Conservation (phyloP, 73 alveolate species). For the Symbiodinium pilosum region DNA sequence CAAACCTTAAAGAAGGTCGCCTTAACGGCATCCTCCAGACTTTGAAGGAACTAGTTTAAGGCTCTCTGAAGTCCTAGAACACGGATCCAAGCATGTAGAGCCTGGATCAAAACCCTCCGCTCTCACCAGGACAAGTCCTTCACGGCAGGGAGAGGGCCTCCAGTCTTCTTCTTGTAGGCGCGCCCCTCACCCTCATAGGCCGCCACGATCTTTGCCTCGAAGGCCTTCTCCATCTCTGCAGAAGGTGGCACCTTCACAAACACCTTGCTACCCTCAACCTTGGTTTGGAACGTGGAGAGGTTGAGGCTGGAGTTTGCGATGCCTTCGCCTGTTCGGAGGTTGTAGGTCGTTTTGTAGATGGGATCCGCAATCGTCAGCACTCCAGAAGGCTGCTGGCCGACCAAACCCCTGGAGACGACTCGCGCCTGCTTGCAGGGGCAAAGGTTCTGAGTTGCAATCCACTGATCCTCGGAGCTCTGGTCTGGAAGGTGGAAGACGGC, state of each 20-base stretch:
- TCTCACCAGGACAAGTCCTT: too few relatives aligned
- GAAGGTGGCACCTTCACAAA: constrained; percentile 43
- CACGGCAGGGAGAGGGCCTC: too few relatives aligned
- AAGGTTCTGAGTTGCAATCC: constrained; percentile 64
- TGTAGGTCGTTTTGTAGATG: constrained; percentile 32
- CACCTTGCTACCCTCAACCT: constrained; percentile 24
- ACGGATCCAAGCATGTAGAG: too few relatives aligned
- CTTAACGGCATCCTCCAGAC: too few relatives aligned
- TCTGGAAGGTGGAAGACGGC: constrained; percentile 9
- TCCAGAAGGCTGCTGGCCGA: constrained; percentile 20
- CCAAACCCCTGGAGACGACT: constrained; percentile 34
- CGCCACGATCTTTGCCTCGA: background rate
- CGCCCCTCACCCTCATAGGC: background rate
- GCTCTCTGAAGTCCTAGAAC: too few relatives aligned
- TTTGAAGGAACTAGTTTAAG: too few relatives aligned
- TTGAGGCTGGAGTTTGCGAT: constrained; percentile 6
- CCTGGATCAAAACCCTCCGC: too few relatives aligned
- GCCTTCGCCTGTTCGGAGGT: constrained; percentile 42
- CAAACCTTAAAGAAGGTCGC: too few relatives aligned
- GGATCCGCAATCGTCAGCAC: constrained; percentile 16
- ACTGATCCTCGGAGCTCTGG: background rate
- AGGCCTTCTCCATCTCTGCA: background rate
- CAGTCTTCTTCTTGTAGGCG: constrained; percentile 13
- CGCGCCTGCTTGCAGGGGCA: constrained; percentile 60
- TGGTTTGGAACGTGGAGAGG: constrained; percentile 41